Evolutionary conservation across 169 alveolate genomes (phyloP).

Genomic region (Besnoitia besnoiti): DNA sequence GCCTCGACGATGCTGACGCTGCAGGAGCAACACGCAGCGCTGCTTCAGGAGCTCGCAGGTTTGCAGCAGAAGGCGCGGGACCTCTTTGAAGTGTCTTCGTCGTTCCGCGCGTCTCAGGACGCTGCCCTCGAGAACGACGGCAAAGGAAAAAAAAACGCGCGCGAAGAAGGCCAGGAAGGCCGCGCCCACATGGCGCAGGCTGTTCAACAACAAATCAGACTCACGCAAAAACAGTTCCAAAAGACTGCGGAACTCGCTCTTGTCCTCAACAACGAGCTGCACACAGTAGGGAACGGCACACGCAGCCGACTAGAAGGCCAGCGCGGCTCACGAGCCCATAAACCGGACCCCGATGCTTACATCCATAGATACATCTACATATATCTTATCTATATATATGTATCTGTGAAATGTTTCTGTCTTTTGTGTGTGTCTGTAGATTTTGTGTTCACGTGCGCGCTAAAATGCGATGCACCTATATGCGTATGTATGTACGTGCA

Average conservation of each 20-base stretch:
- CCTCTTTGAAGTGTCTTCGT: neutral
- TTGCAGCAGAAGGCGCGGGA: conserved; percentile 58
- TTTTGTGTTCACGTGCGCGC: too few relatives aligned
- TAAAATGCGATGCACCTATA: too few relatives aligned
- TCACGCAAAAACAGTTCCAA: conserved; percentile 42
- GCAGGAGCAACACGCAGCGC: conserved; percentile 62
- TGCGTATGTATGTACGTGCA: too few relatives aligned
- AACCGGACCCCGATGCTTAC: too few relatives aligned
- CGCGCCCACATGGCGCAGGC: conserved; percentile 49
- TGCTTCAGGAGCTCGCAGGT: conserved; percentile 50
- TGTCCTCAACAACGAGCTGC: conserved; percentile 40
- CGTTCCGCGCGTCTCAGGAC: neutral
- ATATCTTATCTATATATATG: too few relatives aligned
- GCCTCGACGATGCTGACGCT: conserved; percentile 32
- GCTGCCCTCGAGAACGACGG: neutral
- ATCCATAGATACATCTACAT: too few relatives aligned
- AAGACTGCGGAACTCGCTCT: conserved; percentile 33
- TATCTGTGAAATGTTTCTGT: too few relatives aligned
- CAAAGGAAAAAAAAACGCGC: conserved; percentile 14
- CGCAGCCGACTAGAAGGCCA: too few relatives aligned
- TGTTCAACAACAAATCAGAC: conserved; percentile 54
- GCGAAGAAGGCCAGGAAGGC: conserved; percentile 16
- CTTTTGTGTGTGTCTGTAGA: too few relatives aligned
- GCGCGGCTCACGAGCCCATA: too few relatives aligned
- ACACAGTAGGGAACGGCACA: conserved; percentile 17